Percentiles rank a stretch among this genome's conserved stretches.
Evolutionary conservation across 2,329 filamentous ascomycete species (phyloP).

Genomic region (Hymenoscyphus repandus): DNA sequence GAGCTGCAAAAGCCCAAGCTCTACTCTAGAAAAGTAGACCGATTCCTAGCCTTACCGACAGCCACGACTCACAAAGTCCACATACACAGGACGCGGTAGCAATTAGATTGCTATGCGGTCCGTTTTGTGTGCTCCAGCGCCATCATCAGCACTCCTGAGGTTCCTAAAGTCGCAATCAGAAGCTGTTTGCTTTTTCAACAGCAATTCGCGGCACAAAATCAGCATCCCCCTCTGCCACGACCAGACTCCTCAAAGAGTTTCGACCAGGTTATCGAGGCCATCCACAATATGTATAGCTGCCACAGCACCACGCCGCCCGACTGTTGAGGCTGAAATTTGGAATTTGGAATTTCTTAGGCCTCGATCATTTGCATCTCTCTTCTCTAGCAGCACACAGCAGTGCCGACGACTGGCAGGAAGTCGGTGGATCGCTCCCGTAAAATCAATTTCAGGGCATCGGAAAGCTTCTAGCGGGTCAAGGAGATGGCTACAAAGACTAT

Average conservation of each 20-base stretch:
- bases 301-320: slow-evolving; percentile 12
- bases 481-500: slow-evolving; percentile 25
- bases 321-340: slow-evolving; percentile 21
- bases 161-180: slow-evolving; percentile 70
- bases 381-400: slow-evolving; percentile 1
- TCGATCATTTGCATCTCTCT: slow-evolving; percentile 8
- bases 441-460: slow-evolving; percentile 10
- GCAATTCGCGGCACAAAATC: slow-evolving; percentile 32
- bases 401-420: slow-evolving; percentile 2
- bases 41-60: background rate
- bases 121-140: slow-evolving; percentile 32
- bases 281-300: slow-evolving; percentile 19
- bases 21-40: background rate
- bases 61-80: background rate
- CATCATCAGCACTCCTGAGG: slow-evolving; percentile 56
- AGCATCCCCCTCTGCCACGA: background rate
- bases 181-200: slow-evolving; percentile 45
- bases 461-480: slow-evolving; percentile 14
- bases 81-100: background rate
- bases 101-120: slow-evolving; percentile 29
- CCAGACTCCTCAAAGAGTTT: no score
- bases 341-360: slow-evolving; percentile 27
- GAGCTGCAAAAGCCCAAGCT: background rate
- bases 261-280: slow-evolving; percentile 8
- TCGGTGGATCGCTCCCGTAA: background rate